Conservation (phyloP, 768 basidiomycete species). For the Macrocybe gigantea region DNA sequence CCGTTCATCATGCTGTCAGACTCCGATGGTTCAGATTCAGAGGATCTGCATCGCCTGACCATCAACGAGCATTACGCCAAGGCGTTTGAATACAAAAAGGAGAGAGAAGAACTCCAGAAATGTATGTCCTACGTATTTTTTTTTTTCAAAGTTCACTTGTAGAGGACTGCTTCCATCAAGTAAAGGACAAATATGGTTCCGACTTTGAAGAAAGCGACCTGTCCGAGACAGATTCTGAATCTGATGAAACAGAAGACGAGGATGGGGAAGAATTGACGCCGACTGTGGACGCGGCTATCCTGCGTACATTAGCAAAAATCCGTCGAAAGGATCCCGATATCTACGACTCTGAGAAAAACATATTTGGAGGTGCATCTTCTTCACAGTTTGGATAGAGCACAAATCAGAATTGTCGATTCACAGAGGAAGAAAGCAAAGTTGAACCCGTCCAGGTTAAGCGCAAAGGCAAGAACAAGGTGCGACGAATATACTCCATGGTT, state of each 20-base stretch:
- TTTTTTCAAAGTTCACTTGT: conserved; percentile 1
- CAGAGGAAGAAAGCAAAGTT: conserved; percentile 65
- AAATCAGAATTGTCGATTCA: background rate
- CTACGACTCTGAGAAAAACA: conserved; percentile 61
- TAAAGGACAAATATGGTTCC: conserved; percentile 85
- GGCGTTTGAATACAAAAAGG: conserved; percentile 78
- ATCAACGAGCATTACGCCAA: conserved; percentile 77
- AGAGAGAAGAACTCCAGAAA: conserved; percentile 78
- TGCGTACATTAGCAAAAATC: conserved; percentile 84
- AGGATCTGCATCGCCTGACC: conserved; percentile 44
- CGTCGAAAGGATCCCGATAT: conserved; percentile 79
- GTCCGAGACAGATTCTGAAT: conserved; percentile 61
- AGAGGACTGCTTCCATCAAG: conserved; percentile 28
- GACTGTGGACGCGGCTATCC: conserved; percentile 88
- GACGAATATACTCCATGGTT: conserved; percentile 1
- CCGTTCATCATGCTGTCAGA: conserved; percentile 35
- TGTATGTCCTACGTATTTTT: conserved; percentile 35
- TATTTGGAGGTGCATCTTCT: conserved; percentile 65
- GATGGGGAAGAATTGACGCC: conserved; percentile 95
- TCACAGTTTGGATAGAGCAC: background rate
- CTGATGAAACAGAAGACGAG: conserved; percentile 84
- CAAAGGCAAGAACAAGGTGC: conserved; percentile 46
- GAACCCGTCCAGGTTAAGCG: conserved; percentile 21
- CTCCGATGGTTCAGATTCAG: conserved; percentile 37
- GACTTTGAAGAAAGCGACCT: conserved; percentile 50